Conservation (phyloP, 257 asterid species). For the Forsythia suspensa region DNA sequence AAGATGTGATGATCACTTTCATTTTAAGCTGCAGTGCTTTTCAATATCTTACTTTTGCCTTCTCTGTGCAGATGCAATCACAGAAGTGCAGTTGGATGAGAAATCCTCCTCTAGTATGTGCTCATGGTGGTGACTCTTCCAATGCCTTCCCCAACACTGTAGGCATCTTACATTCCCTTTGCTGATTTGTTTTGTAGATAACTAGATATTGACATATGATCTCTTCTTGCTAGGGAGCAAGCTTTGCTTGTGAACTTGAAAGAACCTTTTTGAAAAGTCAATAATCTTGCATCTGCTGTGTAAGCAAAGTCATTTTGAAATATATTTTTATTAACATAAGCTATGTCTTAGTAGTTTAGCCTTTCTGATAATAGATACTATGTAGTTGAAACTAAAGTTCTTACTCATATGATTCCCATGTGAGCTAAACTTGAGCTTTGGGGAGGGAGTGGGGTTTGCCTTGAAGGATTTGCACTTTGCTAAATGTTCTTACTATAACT, state of each 20-base stretch:
- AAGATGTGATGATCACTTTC: conserved; percentile 10
- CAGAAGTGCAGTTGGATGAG: conserved; percentile 75
- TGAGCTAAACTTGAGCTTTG: background rate
- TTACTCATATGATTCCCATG: background rate
- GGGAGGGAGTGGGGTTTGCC: background rate
- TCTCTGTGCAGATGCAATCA: conserved; percentile 53
- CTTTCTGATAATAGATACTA: background rate
- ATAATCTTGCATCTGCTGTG: conserved; percentile 8
- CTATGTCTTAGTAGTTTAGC: background rate
- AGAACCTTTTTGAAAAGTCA: background rate
- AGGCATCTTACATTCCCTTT: conserved; percentile 34
- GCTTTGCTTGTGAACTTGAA: background rate
- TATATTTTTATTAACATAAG: background rate
- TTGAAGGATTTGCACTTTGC: conserved; percentile 11
- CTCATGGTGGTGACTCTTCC: conserved; percentile 98
- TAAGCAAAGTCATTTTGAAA: background rate
- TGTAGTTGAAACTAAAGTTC: background rate
- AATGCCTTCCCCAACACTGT: conserved; percentile 95
- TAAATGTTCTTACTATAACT: background rate
- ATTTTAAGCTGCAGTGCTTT: background rate
- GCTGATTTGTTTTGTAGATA: conserved; percentile 8
- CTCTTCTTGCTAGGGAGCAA: background rate
- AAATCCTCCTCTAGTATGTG: conserved; percentile 86
- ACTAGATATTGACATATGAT: background rate
- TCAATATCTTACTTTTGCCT: conserved; percentile 9